phyloP scores from a whole-genome alignment of 805 yeast species.

The Pichia gijzeniarum region DNA sequence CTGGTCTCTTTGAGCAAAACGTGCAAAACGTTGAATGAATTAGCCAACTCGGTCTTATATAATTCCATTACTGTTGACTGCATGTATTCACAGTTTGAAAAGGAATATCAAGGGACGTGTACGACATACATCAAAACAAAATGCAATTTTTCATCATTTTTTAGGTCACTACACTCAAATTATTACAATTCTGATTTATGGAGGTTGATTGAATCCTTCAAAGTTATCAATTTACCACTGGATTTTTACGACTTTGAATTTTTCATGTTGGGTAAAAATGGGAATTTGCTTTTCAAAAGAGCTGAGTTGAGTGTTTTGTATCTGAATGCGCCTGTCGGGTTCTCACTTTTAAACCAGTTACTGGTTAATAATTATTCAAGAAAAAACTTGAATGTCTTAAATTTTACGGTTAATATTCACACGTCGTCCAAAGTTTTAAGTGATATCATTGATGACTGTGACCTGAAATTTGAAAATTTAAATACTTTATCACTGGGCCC shows the following conservation, averaged over 20 bases:
- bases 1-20: conserved; percentile 14
- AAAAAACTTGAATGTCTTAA: conserved; percentile 5
- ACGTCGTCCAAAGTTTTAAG: background rate
- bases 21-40: conserved; percentile 7
- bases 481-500: conserved; percentile 15
- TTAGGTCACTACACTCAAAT: conserved; percentile 2
- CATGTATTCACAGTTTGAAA: conserved; percentile 23
- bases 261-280: conserved; percentile 7
- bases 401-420: conserved; percentile 8
- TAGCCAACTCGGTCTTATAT: conserved; percentile 15
- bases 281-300: background rate
- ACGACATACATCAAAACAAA: conserved; percentile 13
- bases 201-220: conserved; percentile 7
- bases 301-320: conserved; percentile 1
- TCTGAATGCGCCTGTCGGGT: conserved; percentile 14
- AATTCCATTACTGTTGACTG: conserved; percentile 20
- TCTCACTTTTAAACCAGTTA: conserved; percentile 12
- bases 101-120: conserved; percentile 14
- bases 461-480: conserved; percentile 7
- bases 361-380: conserved; percentile 4
- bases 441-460: background rate
- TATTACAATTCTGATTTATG: background rate
- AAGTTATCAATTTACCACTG: conserved; percentile 18
- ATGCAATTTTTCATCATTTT: conserved; percentile 4
- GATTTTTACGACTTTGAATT: conserved; percentile 27